Percentiles rank a stretch among this genome's conserved stretches.
These are phyloP conservation scores for Phialophora verrucosa DNA, from an alignment of 2,329 filamentous ascomycete genomes.

Conservation along the genomic window DNA sequence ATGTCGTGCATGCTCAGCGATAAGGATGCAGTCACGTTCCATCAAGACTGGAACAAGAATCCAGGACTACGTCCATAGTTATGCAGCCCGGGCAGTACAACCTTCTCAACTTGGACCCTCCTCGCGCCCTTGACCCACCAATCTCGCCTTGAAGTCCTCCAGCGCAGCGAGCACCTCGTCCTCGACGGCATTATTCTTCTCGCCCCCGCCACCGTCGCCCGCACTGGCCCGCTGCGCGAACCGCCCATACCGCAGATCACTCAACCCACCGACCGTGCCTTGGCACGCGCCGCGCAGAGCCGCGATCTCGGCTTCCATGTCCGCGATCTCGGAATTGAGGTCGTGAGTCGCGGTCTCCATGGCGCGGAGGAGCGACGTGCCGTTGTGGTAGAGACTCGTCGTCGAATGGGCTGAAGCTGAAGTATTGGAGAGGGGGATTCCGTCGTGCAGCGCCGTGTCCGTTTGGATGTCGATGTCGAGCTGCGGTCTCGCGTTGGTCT, in stretches of 20 bases:
- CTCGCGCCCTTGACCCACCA: not conserved
- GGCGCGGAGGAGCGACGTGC: constrained; percentile 69
- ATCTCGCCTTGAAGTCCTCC: constrained; percentile 14
- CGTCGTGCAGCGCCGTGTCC: constrained; percentile 26
- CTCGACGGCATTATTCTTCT: constrained; percentile 2
- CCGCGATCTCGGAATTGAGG: constrained; percentile 71
- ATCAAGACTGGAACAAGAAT: not conserved
- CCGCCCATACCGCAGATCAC: constrained; percentile 81
- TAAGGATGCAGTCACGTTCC: not conserved
- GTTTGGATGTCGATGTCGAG: constrained; percentile 10
- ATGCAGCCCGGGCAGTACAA: not conserved
- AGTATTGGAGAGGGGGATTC: constrained; percentile 13
- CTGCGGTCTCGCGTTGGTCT: not conserved
- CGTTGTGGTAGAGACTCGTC: constrained; percentile 57
- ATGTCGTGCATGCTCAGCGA: not conserved
- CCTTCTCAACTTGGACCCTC: not conserved
- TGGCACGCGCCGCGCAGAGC: constrained; percentile 65
- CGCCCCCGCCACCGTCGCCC: not conserved
- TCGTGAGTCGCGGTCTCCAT: constrained; percentile 70
- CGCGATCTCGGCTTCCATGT: constrained; percentile 69
- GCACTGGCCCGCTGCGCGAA: constrained; percentile 47
- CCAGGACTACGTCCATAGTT: not conserved
- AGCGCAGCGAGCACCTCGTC: constrained; percentile 25
- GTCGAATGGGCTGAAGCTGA: not conserved
- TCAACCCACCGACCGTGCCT: constrained; percentile 72